A percentile compares a stretch with the other conserved stretches of the same genome.
phyloP scores from a whole-genome alignment of 2,329 filamentous ascomycete genomes.

The Exophiala spinifera region DNA sequence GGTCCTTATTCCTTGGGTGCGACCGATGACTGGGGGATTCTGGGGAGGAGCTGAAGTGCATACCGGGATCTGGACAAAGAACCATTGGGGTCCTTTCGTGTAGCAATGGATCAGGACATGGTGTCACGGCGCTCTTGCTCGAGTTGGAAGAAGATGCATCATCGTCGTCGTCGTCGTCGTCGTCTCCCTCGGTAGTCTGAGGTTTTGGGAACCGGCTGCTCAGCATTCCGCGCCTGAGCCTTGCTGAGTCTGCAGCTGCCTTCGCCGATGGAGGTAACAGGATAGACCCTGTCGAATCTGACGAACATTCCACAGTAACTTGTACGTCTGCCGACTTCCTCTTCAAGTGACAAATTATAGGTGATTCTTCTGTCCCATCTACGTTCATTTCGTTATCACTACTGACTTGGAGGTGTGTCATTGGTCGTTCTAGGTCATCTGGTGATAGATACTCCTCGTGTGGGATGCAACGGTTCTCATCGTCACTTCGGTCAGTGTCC shows the following conservation, averaged over 20 bases:
- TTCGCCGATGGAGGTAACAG: conserved; percentile 24
- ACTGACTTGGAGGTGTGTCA: conserved; percentile 19
- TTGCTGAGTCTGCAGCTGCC: conserved; percentile 29
- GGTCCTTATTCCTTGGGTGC: background rate
- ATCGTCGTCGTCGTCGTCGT: too few relatives aligned
- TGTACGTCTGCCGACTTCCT: conserved; percentile 10
- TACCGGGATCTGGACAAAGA: conserved; percentile 23
- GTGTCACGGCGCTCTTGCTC: background rate
- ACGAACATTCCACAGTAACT: background rate
- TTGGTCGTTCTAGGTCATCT: conserved; percentile 22
- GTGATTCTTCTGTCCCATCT: conserved; percentile 21
- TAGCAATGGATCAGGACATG: conserved; percentile 24
- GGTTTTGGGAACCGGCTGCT: conserved; percentile 17
- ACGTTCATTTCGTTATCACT: conserved; percentile 17
- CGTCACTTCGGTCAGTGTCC: background rate
- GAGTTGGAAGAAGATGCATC: conserved; percentile 8
- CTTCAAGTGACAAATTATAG: conserved; percentile 18
- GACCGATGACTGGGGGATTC: conserved; percentile 1
- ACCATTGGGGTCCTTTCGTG: conserved; percentile 19
- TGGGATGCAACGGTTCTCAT: background rate
- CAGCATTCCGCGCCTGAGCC: conserved; percentile 25
- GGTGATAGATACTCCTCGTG: conserved; percentile 2
- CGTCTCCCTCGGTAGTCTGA: conserved; percentile 7
- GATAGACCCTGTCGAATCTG: conserved; percentile 10
- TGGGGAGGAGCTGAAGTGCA: conserved; percentile 15